Conservation (phyloP, 2,329 filamentous ascomycete genomes). For the Fusarium nematophilum region DNA sequence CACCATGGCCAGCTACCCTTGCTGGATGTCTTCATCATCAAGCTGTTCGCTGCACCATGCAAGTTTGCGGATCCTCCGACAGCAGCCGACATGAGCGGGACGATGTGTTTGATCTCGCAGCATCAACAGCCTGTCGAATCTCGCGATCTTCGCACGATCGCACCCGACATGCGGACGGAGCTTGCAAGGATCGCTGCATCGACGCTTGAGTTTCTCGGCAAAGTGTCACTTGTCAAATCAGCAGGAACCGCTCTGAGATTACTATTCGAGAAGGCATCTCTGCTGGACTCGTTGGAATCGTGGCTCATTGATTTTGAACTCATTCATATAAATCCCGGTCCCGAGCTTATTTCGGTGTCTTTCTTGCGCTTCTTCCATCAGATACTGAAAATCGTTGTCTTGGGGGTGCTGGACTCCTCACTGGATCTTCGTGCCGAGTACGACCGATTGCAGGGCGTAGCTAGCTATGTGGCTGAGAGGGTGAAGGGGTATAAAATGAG, state of each 20-base stretch:
- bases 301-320: slow-evolving; percentile 49
- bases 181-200: slow-evolving; percentile 49
- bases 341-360: slow-evolving; percentile 46
- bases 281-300: slow-evolving; percentile 47
- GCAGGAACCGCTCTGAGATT: slow-evolving; percentile 39
- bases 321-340: slow-evolving; percentile 28
- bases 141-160: slow-evolving; percentile 46
- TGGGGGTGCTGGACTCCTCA: slow-evolving; percentile 48
- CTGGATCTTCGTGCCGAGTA: slow-evolving; percentile 45
- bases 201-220: slow-evolving; percentile 48
- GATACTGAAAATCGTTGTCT: slow-evolving; percentile 49
- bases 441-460: slow-evolving; percentile 46
- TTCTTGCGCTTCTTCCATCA: slow-evolving; percentile 52
- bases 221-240: slow-evolving; percentile 43
- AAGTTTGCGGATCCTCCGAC: slow-evolving; percentile 51
- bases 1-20: slow-evolving; percentile 49
- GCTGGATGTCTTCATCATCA: slow-evolving; percentile 56
- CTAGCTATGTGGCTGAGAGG: slow-evolving; percentile 45
- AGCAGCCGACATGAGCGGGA: slow-evolving; percentile 22
- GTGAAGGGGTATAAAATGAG: slow-evolving; percentile 45
- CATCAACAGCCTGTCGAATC: slow-evolving; percentile 37
- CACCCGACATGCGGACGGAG: slow-evolving; percentile 50
- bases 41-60: slow-evolving; percentile 55
- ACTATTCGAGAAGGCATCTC: slow-evolving; percentile 43
- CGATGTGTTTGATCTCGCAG: slow-evolving; percentile 30